Percentiles rank a stretch among this genome's conserved stretches.
phyloP scores from a whole-genome alignment of 1,139 yeast species.

The Magnusiomyces paraingens region DNA sequence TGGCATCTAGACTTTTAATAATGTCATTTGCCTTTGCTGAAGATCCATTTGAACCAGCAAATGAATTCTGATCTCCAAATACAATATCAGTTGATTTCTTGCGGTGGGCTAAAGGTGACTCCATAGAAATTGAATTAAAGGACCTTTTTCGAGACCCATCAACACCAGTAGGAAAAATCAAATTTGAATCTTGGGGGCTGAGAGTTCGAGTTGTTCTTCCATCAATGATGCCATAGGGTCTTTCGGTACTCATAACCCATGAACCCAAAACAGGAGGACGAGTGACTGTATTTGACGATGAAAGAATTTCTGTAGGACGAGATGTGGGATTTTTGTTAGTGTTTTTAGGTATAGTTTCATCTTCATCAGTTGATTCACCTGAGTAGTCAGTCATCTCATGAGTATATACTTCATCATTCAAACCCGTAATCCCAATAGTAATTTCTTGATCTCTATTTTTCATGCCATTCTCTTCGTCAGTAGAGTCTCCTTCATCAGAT shows the following conservation, averaged over 20 bases:
- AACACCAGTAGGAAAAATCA: constrained; percentile 3
- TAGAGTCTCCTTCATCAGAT: constrained; percentile 30
- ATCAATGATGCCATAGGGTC: constrained; percentile 91
- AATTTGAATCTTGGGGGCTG: constrained; percentile 34
- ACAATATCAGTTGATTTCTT: neutral
- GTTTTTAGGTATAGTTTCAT: constrained; percentile 62
- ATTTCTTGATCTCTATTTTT: neutral
- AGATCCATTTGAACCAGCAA: neutral
- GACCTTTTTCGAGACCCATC: constrained; percentile 13
- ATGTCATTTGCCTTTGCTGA: constrained; percentile 13
- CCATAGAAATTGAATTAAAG: neutral
- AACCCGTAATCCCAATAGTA: neutral
- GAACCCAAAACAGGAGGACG: constrained; percentile 91
- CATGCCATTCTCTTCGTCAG: constrained; percentile 22
- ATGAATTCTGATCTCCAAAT: constrained; percentile 1
- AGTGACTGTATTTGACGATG: constrained; percentile 76
- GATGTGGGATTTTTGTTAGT: constrained; percentile 57
- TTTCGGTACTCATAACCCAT: constrained; percentile 72
- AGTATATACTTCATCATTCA: constrained; percentile 9
- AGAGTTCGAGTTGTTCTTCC: constrained; percentile 84
- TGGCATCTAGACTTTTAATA: constrained; percentile 6
- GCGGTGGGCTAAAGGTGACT: neutral
- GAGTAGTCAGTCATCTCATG: constrained; percentile 30
- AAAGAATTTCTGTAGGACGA: constrained; percentile 80
- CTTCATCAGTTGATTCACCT: constrained; percentile 93